Base-by-base conservation (phyloP, 129 eudicot species). In the sunflower (Helianthus annuus) region DNA sequence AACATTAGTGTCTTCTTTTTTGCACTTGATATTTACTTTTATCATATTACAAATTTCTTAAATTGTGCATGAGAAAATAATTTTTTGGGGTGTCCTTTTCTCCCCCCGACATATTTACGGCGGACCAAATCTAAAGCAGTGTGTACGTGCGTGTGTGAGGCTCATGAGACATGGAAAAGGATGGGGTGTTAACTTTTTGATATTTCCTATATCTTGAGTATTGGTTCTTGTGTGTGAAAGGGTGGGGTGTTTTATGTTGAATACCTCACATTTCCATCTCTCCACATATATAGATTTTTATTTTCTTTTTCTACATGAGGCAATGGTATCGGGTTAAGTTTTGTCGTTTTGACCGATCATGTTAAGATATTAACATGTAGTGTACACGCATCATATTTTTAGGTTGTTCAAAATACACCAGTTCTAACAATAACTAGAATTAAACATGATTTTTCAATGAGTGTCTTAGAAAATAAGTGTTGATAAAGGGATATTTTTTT, bases 41-140 rank as follows among this genome's bases (percentile, higher is more conserved):
- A 40, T 39, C 9, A 39, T 61, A 14, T 34, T 13, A 36, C 8
- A 63, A 12, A 13, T 38, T 42, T 42, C 46, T 42, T 7, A 42
- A 42, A 63, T 63, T 10, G 27, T 15, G 12, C 49, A 6, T 15
- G 22, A 5, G 10, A 36, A 64, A n/a, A 3, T 8, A 19, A 4
- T 5, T 19, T 70, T 70, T 70, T 55, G 42, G 24, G 13, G 9
- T 58, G 57, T 58, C 36, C 44, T 29, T 24, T 58, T 15, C 49
- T 72, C 77, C 16, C 16, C 1, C 62, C 70, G 53, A 62, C 63
- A 73, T 73, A 61, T 48, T 60, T 48, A 59, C 62, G 17, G 69
- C 14, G 7, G 10, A 16, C 69, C 58, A 48, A 46, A 48, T 73
- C 69, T 73, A 48, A 59, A 73, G 69, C 27, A 34, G 29, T 48